Percentiles rank a stretch among this genome's conserved stretches.
phyloP scores from a whole-genome alignment of 768 basidiomycete genomes.

The Lentinula raphanica region DNA sequence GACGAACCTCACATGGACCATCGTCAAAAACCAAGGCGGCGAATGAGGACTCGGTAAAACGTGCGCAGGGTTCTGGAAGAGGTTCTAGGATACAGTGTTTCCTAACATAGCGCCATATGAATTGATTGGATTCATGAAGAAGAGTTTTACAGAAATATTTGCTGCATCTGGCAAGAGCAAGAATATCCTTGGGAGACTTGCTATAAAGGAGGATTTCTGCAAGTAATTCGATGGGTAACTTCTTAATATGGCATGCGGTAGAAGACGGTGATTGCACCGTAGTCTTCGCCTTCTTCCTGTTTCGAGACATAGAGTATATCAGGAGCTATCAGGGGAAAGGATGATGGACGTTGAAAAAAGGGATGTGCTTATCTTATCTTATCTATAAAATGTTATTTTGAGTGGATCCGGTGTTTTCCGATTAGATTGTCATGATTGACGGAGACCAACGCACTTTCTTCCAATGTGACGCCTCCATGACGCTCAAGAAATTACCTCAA shows the following conservation, averaged over 20 bases:
- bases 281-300: background rate
- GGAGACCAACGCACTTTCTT: background rate
- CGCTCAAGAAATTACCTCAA: background rate
- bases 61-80: slow-evolving; percentile 34
- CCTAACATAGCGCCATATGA: slow-evolving; percentile 58
- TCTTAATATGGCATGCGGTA: background rate
- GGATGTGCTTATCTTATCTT: background rate
- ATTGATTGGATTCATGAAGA: slow-evolving; percentile 16
- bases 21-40: slow-evolving; percentile 61
- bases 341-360: too few relatives aligned
- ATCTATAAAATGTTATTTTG: background rate
- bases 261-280: background rate
- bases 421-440: background rate
- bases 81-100: slow-evolving; percentile 24
- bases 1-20: slow-evolving; percentile 50
- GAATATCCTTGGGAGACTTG: slow-evolving; percentile 44
- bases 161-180: slow-evolving; percentile 55
- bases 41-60: slow-evolving; percentile 47
- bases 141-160: slow-evolving; percentile 24
- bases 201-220: slow-evolving; percentile 55
- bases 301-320: background rate
- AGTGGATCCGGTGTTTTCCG: background rate
- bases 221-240: slow-evolving; percentile 58
- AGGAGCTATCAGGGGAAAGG: too few relatives aligned
- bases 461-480: background rate